These are phyloP conservation scores for Ophiocordyceps polyrhachis-furcata DNA, from an alignment of 2,329 filamentous ascomycete species.

Conservation along the genomic window DNA sequence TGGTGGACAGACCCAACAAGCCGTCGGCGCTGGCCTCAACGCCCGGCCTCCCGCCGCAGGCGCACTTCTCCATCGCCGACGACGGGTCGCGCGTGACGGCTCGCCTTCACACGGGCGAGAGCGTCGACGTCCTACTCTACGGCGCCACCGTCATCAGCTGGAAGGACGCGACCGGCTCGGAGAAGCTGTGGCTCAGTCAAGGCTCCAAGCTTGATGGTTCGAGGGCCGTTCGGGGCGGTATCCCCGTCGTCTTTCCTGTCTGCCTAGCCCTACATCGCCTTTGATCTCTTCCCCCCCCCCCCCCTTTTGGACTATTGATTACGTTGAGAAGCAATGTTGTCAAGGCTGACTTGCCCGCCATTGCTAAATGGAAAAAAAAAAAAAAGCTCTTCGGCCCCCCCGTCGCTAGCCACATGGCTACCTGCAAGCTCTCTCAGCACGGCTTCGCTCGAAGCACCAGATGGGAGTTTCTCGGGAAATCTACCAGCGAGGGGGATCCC, in stretches of 20 bases:
- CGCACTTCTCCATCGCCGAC: slow-evolving; percentile 57
- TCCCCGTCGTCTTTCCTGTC: slow-evolving; percentile 87
- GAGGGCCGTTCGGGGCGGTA: slow-evolving; percentile 79
- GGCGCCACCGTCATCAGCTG: slow-evolving; percentile 87
- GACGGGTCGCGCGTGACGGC: slow-evolving; percentile 59
- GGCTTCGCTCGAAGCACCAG: slow-evolving; percentile 78
- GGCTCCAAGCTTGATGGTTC: slow-evolving; percentile 65
- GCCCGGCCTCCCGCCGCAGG: slow-evolving; percentile 52
- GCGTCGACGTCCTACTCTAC: slow-evolving; percentile 68
- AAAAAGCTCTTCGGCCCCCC: slow-evolving; percentile 68
- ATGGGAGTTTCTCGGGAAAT: slow-evolving; percentile 92
- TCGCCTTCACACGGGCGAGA: slow-evolving; percentile 68
- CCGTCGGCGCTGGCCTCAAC: slow-evolving; percentile 59
- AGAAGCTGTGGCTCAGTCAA: slow-evolving; percentile 77
- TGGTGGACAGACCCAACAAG: slow-evolving; percentile 76
- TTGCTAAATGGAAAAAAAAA: too few species aligned
- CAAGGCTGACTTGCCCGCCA: too few species aligned
- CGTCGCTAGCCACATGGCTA: slow-evolving; percentile 57
- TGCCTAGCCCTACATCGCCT: slow-evolving; percentile 14
- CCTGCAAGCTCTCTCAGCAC: slow-evolving; percentile 69
- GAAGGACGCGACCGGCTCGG: slow-evolving; percentile 61
- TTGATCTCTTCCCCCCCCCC: too few species aligned
- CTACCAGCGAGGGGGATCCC: slow-evolving; percentile 28
- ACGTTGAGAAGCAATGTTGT: too few species aligned
- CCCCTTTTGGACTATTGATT: background rate